Evolutionary conservation across 2,329 filamentous ascomycete species (phyloP).

Genomic region (Volutella citrinella): DNA sequence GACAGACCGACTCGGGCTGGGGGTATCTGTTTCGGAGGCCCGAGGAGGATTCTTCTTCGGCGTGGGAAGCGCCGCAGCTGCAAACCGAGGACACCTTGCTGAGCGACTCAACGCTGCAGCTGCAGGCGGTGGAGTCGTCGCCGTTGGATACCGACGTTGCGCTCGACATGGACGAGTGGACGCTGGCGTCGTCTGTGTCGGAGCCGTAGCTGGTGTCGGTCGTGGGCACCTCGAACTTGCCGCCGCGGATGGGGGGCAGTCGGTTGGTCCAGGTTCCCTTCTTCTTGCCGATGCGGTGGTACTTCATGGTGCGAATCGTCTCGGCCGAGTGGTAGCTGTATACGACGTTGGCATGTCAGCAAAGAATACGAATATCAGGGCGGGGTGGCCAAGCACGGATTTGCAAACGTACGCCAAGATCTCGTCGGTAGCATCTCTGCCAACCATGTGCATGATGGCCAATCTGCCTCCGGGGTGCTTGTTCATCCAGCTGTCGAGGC

Average conservation of each 20-base stretch:
- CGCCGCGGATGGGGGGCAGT: constrained; percentile 57
- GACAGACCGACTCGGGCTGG: background rate
- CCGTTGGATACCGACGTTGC: no score
- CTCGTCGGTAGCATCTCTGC: constrained; percentile 35
- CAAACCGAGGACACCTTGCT: constrained; percentile 19
- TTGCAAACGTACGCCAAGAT: constrained; percentile 27
- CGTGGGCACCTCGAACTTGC: constrained; percentile 29
- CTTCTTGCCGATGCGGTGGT: constrained; percentile 57
- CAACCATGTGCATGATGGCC: constrained; percentile 54
- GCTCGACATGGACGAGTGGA: no score
- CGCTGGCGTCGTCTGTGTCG: constrained; percentile 18
- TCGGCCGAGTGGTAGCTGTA: constrained; percentile 55
- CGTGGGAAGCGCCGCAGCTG: constrained; percentile 9
- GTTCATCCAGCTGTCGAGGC: constrained; percentile 56
- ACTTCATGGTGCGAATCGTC: constrained; percentile 55
- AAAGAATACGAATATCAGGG: constrained; percentile 15
- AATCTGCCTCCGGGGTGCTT: constrained; percentile 58
- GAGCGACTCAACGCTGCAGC: no score
- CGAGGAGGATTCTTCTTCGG: constrained; percentile 8
- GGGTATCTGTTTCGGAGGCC: constrained; percentile 2
- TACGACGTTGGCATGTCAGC: no score
- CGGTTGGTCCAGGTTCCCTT: constrained; percentile 56
- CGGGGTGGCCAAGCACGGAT: constrained; percentile 6
- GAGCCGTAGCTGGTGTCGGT: constrained; percentile 13
- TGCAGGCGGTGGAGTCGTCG: no score